These are phyloP conservation scores for Maudiozyma serrabonitensis DNA, from an alignment of 805 yeast genomes.

Conservation along the genomic window DNA sequence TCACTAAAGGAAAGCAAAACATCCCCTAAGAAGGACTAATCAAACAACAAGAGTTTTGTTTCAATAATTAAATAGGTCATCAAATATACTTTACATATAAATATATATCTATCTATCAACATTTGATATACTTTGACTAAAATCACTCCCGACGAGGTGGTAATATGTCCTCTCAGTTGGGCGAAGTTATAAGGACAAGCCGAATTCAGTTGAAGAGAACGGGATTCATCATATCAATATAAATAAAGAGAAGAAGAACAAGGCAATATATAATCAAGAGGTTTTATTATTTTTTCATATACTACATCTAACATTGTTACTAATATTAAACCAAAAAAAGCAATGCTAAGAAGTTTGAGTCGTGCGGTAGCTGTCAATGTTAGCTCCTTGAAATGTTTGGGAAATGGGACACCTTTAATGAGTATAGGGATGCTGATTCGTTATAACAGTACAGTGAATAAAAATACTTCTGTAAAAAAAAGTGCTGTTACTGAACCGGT, in stretches of 20 bases:
- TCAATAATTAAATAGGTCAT: too few relatives aligned
- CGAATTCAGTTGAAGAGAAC: too few relatives aligned
- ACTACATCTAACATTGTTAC: too few relatives aligned
- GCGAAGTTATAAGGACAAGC: too few relatives aligned
- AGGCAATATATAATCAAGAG: too few relatives aligned
- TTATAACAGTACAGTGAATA: background rate
- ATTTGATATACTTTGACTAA: background rate
- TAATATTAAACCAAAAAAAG: background rate
- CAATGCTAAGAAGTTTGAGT: background rate
- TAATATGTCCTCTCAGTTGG: too few relatives aligned
- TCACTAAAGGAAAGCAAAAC: constrained; percentile 15
- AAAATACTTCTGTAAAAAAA: background rate
- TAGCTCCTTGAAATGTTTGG: background rate
- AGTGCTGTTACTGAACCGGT: background rate
- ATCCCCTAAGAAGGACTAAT: background rate
- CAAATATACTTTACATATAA: background rate
- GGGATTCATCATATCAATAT: too few relatives aligned
- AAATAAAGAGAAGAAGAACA: too few relatives aligned
- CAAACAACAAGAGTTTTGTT: too few relatives aligned
- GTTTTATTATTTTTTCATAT: too few relatives aligned
- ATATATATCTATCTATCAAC: background rate
- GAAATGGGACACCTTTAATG: too few relatives aligned
- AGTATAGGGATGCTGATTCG: background rate
- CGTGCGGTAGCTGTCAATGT: background rate
- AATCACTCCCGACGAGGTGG: too few relatives aligned